phyloP scores from a whole-genome alignment of 352 stramenopile genomes.

The Pythium scleroteichum region DNA sequence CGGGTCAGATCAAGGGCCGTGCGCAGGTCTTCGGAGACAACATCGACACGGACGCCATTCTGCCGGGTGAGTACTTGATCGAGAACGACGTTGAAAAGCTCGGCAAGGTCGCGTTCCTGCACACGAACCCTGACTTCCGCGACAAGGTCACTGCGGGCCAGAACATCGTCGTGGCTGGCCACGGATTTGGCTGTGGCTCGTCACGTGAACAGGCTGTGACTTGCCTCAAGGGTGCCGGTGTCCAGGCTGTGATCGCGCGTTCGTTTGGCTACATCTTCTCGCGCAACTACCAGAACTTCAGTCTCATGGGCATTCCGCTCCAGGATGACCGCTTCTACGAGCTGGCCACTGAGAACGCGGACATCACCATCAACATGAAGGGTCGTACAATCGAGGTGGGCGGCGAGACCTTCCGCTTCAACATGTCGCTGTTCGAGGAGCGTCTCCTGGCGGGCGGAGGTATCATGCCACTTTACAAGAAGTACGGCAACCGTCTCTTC shows the following conservation, averaged over 20 bases:
- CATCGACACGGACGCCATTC: conserved; percentile 88
- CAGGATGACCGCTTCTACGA: conserved; percentile 83
- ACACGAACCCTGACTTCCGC: conserved; percentile 87
- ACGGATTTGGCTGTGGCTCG: conserved; percentile 83
- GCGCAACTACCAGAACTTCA: conserved; percentile 89
- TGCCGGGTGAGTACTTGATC: conserved; percentile 77
- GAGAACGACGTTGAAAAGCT: conserved; percentile 87
- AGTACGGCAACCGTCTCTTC: conserved; percentile 85
- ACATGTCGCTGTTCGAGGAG: conserved; percentile 88
- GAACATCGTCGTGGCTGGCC: conserved; percentile 73
- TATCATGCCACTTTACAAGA: conserved; percentile 88
- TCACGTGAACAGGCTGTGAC: conserved; percentile 86
- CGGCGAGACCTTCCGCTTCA: conserved; percentile 78
- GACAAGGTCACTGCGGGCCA: conserved; percentile 75
- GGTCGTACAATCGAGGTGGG: conserved; percentile 79
- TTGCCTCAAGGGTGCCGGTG: conserved; percentile 74
- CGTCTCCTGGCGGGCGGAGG: conserved; percentile 73
- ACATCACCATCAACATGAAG: conserved; percentile 84
- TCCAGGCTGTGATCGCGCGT: conserved; percentile 79
- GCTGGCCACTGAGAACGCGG: conserved; percentile 65
- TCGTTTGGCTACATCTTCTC: conserved; percentile 90
- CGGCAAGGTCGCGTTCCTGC: conserved; percentile 80
- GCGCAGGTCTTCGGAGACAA: conserved; percentile 88
- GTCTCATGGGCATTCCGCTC: conserved; percentile 77
- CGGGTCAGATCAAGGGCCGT: conserved; percentile 59